Conservation (phyloP, 2,329 filamentous ascomycete species). For the Exophiala dermatitidis region DNA sequence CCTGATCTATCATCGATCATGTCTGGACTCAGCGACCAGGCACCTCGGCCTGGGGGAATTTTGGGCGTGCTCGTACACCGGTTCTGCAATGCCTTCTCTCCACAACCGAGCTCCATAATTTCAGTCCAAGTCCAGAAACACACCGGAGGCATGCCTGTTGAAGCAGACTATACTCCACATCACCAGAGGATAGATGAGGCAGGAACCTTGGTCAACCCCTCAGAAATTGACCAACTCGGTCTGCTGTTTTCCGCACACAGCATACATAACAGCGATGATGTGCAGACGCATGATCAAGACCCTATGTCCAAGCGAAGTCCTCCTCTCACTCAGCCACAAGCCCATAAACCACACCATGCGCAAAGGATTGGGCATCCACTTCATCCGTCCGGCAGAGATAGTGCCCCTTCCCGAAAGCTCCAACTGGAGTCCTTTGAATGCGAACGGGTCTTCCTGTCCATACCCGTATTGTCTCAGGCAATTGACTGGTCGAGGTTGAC, state of each 20-base stretch:
- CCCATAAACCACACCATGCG: not conserved
- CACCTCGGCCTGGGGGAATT: conserved; percentile 54
- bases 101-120: conserved; percentile 6
- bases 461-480: conserved; percentile 60
- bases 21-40: conserved; percentile 43
- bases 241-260: conserved; percentile 20
- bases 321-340: not conserved
- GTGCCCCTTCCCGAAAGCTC: conserved; percentile 49
- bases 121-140: not conserved
- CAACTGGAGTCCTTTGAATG: conserved; percentile 66
- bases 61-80: conserved; percentile 62
- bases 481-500: conserved; percentile 70
- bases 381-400: conserved; percentile 12
- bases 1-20: conserved; percentile 19
- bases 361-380: conserved; percentile 8
- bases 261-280: conserved; percentile 17
- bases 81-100: conserved; percentile 47
- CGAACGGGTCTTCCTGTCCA: conserved; percentile 66
- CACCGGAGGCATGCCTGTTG: not conserved
- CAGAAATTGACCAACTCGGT: conserved; percentile 22
- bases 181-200: conserved; percentile 8
- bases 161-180: not conserved
- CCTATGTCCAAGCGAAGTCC: conserved; percentile 8
- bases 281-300: not conserved
- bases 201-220: conserved; percentile 1